Evolutionary conservation across 352 stramenopile genomes (phyloP).

Genomic region (Pythium sp.): DNA sequence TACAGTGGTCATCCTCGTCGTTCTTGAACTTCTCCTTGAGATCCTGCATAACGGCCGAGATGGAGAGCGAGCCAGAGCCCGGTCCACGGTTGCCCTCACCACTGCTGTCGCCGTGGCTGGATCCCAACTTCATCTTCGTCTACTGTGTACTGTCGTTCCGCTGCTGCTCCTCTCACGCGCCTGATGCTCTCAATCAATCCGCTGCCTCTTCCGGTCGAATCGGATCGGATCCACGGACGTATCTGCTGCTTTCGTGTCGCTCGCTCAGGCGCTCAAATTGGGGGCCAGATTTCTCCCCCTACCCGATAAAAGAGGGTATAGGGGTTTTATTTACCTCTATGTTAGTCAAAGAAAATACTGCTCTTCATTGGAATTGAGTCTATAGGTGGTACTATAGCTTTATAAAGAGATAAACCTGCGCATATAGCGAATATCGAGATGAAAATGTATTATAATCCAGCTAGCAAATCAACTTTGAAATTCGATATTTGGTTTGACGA

Average conservation of each 20-base stretch:
- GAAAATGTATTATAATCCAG: neutral
- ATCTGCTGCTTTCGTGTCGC: constrained; percentile 10
- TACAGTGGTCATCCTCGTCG: constrained; percentile 93
- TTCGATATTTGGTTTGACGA: neutral
- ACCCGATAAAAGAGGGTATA: neutral
- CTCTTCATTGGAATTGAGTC: neutral
- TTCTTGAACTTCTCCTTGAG: constrained; percentile 99
- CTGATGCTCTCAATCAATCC: neutral
- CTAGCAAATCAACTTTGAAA: neutral
- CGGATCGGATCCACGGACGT: constrained; percentile 1
- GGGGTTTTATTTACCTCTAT: neutral
- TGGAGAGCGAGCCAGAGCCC: constrained; percentile 33
- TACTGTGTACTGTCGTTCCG: neutral
- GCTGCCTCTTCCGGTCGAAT: neutral
- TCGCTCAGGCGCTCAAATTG: constrained; percentile 1
- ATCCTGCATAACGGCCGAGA: constrained; percentile 92
- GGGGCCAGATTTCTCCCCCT: constrained; percentile 6
- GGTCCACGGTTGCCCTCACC: constrained; percentile 33
- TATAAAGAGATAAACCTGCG: neutral
- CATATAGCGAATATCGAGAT: neutral
- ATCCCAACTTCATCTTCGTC: constrained; percentile 51
- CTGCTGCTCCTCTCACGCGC: neutral
- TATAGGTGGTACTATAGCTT: neutral
- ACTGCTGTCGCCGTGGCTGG: constrained; percentile 44
- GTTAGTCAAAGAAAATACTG: neutral